Conservation (phyloP, 1,284 basidiomycete genomes). For the Moesziomyces globuligerus region DNA sequence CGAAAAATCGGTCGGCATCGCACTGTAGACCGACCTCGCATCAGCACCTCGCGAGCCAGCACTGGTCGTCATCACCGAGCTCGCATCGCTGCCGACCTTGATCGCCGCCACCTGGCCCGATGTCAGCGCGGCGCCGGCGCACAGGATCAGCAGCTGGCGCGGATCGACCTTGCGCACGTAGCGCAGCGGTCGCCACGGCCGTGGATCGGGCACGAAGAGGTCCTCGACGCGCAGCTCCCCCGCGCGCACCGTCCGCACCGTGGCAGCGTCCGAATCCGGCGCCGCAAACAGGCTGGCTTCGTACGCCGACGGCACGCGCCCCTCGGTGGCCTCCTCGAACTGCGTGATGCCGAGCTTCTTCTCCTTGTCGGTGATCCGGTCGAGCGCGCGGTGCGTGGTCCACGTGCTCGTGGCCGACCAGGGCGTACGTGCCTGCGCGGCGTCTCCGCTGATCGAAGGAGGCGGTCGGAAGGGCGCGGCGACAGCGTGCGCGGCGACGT, state of each 20-base stretch:
- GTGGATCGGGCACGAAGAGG: conserved; percentile 62
- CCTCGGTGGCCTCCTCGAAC: conserved; percentile 46
- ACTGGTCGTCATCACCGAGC: conserved; percentile 20
- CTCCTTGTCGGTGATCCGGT: conserved; percentile 43
- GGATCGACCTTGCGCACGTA: conserved; percentile 63
- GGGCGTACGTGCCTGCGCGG: conserved; percentile 19
- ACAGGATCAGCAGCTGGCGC: conserved; percentile 62
- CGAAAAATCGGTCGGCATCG: conserved; percentile 30
- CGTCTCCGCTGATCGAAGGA: conserved; percentile 37
- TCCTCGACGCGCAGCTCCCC: conserved; percentile 40
- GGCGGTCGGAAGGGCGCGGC: conserved; percentile 23
- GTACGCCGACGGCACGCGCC: conserved; percentile 37
- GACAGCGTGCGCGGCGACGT: conserved; percentile 32
- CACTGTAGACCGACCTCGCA: conserved; percentile 30
- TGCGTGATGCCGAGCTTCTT: conserved; percentile 46
- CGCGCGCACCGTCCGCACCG: conserved; percentile 17
- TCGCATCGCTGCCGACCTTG: conserved; percentile 28
- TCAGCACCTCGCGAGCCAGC: conserved; percentile 7
- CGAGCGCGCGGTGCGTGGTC: conserved; percentile 43
- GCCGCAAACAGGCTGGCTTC: conserved; percentile 32
- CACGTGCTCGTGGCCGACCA: conserved; percentile 31
- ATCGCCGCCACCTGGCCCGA: conserved; percentile 40
- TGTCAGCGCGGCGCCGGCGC: conserved; percentile 51
- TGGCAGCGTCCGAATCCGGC: conserved; percentile 17
- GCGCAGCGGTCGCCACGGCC: conserved; percentile 58